Evolutionary conservation across 1,139 yeast genomes (phyloP).

Genomic region (Pichia sp.): DNA sequence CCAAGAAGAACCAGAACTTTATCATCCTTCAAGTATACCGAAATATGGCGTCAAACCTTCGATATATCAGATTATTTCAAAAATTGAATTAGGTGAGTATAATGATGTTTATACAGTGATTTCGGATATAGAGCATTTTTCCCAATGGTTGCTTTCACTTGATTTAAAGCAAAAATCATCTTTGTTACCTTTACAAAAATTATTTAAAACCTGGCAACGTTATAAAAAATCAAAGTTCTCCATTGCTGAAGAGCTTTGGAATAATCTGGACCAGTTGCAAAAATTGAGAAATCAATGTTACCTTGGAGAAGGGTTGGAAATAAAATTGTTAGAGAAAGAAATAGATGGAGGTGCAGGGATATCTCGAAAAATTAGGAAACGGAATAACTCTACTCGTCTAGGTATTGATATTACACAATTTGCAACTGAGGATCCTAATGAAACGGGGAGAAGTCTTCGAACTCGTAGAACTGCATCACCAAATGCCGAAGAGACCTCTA

Average conservation of each 20-base stretch:
- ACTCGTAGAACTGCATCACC: conserved; percentile 4
- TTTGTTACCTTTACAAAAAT: conserved; percentile 6
- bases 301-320: too few species aligned
- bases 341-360: neutral
- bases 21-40: conserved; percentile 9
- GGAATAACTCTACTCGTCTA: neutral
- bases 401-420: conserved; percentile 10
- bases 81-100: conserved; percentile 25
- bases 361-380: neutral
- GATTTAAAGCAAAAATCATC: conserved; percentile 4
- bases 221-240: conserved; percentile 11
- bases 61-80: conserved; percentile 22
- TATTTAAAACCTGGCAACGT: conserved; percentile 13
- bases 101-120: conserved; percentile 24
- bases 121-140: conserved; percentile 26
- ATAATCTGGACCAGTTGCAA: neutral
- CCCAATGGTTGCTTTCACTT: conserved; percentile 13
- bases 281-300: too few species aligned
- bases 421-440: neutral
- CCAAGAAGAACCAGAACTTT: neutral
- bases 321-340: too few species aligned
- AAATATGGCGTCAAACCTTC: conserved; percentile 13
- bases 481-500: neutral
- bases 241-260: conserved; percentile 3
- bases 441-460: conserved; percentile 5